Conservation (phyloP, 2,329 filamentous ascomycete species). For the Aspergillus udagawae region DNA sequence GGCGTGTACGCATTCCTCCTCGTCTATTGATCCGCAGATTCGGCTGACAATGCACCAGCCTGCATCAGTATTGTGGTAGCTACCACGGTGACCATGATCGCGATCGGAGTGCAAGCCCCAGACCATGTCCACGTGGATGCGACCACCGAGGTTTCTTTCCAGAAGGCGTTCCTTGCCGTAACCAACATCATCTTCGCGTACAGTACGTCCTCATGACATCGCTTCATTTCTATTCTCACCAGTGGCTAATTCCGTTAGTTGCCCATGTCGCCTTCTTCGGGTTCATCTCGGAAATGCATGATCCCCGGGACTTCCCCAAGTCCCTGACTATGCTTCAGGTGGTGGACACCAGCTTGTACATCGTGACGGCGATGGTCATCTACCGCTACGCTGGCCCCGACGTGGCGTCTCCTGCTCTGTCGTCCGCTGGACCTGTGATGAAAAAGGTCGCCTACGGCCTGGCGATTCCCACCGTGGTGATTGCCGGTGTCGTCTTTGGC, state of each 20-base stretch:
- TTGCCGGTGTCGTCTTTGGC: conserved; percentile 66
- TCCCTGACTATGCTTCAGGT: conserved; percentile 60
- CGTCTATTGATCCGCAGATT: background rate
- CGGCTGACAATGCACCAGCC: conserved; percentile 31
- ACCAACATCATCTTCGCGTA: conserved; percentile 69
- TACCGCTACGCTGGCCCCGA: conserved; percentile 61
- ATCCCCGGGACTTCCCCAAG: conserved; percentile 58
- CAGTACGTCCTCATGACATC: conserved; percentile 28
- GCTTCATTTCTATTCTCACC: background rate
- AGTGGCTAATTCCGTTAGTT: conserved; percentile 15
- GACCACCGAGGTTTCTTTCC: conserved; percentile 43
- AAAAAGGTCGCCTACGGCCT: conserved; percentile 64
- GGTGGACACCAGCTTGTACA: conserved; percentile 59
- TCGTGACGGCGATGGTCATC: conserved; percentile 62
- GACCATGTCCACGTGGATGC: conserved; percentile 32
- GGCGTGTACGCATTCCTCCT: conserved; percentile 40
- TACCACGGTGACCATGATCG: conserved; percentile 63
- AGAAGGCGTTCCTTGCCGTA: conserved; percentile 56
- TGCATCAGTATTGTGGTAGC: conserved; percentile 62
- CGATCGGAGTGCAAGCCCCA: conserved; percentile 53
- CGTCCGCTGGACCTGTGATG: conserved; percentile 54
- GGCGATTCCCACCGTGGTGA: conserved; percentile 63
- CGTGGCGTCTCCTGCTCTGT: conserved; percentile 63
- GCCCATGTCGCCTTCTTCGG: conserved; percentile 65
- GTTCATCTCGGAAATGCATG: conserved; percentile 61